Conservation (phyloP, 23 red algal genomes). For the Gracilaria vermiculophylla region DNA sequence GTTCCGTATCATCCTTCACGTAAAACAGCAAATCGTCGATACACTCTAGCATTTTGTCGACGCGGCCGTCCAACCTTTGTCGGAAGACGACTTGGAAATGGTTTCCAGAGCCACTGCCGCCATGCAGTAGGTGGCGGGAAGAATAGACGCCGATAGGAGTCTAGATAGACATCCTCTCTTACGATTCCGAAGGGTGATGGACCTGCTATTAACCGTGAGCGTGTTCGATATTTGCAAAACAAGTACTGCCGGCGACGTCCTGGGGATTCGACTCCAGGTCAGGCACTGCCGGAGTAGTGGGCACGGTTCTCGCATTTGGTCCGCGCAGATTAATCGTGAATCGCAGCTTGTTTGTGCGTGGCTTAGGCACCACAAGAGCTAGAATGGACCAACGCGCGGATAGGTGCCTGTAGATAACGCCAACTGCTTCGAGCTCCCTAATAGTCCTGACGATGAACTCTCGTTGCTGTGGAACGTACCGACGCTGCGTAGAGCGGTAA, state of each 20-base stretch:
- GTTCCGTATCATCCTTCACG: not conserved
- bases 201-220: conserved; percentile 11
- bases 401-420: conserved; percentile 23
- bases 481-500: not conserved
- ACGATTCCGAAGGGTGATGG: not conserved
- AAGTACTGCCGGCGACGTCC: conserved; percentile 1
- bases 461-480: not conserved
- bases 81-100: conserved; percentile 26
- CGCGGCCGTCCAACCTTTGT: not conserved
- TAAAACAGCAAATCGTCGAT: conserved; percentile 43
- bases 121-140: not conserved
- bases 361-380: conserved; percentile 39
- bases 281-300: conserved; percentile 21
- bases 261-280: not conserved
- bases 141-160: conserved; percentile 31
- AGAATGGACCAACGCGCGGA: conserved; percentile 4
- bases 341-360: conserved; percentile 8
- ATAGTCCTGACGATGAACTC: conserved; percentile 11
- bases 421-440: not conserved
- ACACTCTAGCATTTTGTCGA: conserved; percentile 11
- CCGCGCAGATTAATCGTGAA: conserved; percentile 33
- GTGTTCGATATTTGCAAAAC: not conserved
- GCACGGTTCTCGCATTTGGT: conserved; percentile 4
- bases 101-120: conserved; percentile 25
- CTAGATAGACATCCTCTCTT: conserved; percentile 36